Conservation (phyloP, 129 eudicot species). For the Rutidosis leptorrhynchoides region DNA sequence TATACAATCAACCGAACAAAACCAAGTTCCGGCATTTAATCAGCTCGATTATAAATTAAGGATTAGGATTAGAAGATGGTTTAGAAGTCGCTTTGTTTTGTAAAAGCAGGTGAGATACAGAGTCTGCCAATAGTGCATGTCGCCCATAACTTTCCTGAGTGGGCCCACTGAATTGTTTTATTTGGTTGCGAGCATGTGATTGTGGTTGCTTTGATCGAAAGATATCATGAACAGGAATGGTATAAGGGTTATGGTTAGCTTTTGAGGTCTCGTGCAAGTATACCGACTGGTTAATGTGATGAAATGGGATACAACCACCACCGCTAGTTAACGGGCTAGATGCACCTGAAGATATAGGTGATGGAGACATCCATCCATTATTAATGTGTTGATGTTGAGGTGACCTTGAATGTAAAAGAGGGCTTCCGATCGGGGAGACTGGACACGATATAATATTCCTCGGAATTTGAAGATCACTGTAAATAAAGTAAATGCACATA, state of each 20-base stretch:
- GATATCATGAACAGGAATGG: conserved; percentile 48
- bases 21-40: neutral
- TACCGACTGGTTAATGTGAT: conserved; percentile 51
- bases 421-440: conserved; percentile 94
- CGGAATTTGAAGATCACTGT: conserved; percentile 73
- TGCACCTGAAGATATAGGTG: conserved; percentile 90
- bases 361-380: conserved; percentile 77
- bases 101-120: conserved; percentile 66
- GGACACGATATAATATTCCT: conserved; percentile 90
- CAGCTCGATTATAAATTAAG: neutral
- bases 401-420: conserved; percentile 72
- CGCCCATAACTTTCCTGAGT: conserved; percentile 46
- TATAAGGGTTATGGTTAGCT: conserved; percentile 43
- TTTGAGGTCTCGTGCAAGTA: conserved; percentile 63
- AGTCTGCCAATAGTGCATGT: conserved; percentile 62
- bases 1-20: conserved; percentile 18
- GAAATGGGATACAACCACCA: conserved; percentile 53
- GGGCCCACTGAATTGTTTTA: conserved; percentile 47
- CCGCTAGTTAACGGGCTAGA: conserved; percentile 65
- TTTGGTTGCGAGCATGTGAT: conserved; percentile 14
- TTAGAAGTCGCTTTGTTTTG: conserved; percentile 52
- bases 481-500: conserved; percentile 17
- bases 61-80: conserved; percentile 49
- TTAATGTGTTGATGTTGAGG: conserved; percentile 81
- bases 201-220: conserved; percentile 48